Conservation (phyloP, 176 grass and related monocot species). For the Eleusine coracana region DNA sequence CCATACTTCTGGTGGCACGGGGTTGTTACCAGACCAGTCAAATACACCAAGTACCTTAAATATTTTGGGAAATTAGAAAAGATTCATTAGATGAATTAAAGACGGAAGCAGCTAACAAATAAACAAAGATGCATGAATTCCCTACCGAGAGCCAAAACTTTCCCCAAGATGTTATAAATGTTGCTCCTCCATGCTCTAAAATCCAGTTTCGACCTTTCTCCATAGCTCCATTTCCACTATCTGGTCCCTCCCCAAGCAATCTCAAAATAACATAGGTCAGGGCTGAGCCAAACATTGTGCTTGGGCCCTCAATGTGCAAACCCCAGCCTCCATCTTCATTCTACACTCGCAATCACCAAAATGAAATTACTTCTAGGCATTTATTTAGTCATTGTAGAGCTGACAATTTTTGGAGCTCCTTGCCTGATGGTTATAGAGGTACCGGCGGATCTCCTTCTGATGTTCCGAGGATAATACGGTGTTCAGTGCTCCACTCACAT, state of each 20-base stretch:
- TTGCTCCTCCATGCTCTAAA: slow-evolving; percentile 83
- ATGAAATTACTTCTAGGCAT: slow-evolving; percentile 18
- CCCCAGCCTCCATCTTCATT: slow-evolving; percentile 97
- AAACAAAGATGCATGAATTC: slow-evolving; percentile 14
- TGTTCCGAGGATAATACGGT: slow-evolving; percentile 71
- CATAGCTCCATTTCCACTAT: slow-evolving; percentile 79
- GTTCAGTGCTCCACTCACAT: slow-evolving; percentile 68
- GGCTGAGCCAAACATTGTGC: slow-evolving; percentile 94
- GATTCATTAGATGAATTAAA: slow-evolving; percentile 5
- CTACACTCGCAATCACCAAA: slow-evolving; percentile 52
- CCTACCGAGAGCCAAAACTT: slow-evolving; percentile 93
- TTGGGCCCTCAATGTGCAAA: slow-evolving; percentile 86
- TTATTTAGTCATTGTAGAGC: slow-evolving; percentile 7
- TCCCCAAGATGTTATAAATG: slow-evolving; percentile 90
- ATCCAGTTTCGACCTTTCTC: slow-evolving; percentile 86
- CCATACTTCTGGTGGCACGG: slow-evolving; percentile 93
- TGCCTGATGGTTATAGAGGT: slow-evolving; percentile 96
- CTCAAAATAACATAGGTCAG: slow-evolving; percentile 85
- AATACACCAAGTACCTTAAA: slow-evolving; percentile 94
- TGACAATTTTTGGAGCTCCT: slow-evolving; percentile 22
- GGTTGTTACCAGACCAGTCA: slow-evolving; percentile 98
- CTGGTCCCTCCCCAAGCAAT: slow-evolving; percentile 78
- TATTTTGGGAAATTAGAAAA: slow-evolving; percentile 38
- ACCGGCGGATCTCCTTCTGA: slow-evolving; percentile 76
- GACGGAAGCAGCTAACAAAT: slow-evolving; percentile 29